phyloP scores from a whole-genome alignment of 345 rosid genomes.

The Pugionium cornutum region DNA sequence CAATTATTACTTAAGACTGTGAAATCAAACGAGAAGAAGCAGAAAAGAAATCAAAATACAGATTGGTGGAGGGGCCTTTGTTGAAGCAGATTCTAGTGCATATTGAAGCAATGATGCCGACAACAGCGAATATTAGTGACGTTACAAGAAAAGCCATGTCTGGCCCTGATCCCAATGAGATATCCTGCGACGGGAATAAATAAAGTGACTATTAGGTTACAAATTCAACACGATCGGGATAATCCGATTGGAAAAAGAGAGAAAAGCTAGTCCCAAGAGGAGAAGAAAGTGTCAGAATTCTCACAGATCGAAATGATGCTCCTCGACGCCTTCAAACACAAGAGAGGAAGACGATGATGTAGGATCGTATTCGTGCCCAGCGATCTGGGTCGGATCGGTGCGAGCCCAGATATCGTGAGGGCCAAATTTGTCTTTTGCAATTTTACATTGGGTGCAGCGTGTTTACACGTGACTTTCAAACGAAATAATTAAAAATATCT shows the following conservation, averaged over 20 bases:
- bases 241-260: background rate
- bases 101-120: conserved; percentile 75
- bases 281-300: background rate
- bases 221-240: conserved; percentile 10
- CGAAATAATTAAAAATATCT: no score
- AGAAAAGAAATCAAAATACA: conserved; percentile 46
- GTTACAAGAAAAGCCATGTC: conserved; percentile 86
- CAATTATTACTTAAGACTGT: background rate
- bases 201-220: background rate
- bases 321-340: background rate
- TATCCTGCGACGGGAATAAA: conserved; percentile 10
- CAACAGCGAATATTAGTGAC: conserved; percentile 70
- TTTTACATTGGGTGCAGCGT: no score
- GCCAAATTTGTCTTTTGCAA: conserved; percentile 15
- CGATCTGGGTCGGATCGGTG: conserved; percentile 16
- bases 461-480: no score
- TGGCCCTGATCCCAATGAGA: conserved; percentile 33
- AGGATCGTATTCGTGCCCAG: conserved; percentile 20
- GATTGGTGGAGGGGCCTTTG: conserved; percentile 83
- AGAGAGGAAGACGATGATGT: conserved; percentile 20
- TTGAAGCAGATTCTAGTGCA: conserved; percentile 92
- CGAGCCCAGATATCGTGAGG: conserved; percentile 25
- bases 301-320: conserved; percentile 20
- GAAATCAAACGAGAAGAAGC: conserved; percentile 1
- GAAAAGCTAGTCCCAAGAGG: background rate